These are phyloP conservation scores for Tieghemostelium lacteum DNA, from an alignment of 78 protist species.

Conservation along the genomic window DNA sequence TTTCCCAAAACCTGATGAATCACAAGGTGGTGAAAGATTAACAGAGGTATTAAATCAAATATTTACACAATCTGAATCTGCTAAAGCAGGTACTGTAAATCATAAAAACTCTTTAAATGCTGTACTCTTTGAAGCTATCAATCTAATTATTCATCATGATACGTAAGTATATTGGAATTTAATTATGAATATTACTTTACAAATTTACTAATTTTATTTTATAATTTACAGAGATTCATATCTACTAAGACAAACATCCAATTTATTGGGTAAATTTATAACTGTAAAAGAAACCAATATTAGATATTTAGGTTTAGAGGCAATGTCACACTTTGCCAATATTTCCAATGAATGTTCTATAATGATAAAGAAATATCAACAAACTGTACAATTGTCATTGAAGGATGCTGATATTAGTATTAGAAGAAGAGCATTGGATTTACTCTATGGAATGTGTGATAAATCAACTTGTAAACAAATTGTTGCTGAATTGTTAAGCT, in stretches of 20 bases:
- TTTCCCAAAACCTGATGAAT: constrained; percentile 90
- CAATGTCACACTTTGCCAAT: constrained; percentile 73
- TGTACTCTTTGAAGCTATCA: constrained; percentile 95
- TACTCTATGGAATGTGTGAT: constrained; percentile 96
- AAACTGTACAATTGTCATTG: constrained; percentile 75
- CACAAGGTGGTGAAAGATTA: constrained; percentile 24
- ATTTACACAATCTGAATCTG: constrained; percentile 83
- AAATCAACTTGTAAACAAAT: constrained; percentile 75
- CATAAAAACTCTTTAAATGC: constrained; percentile 92
- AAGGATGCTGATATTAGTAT: constrained; percentile 90
- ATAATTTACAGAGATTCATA: constrained; percentile 64
- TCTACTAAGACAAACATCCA: constrained; percentile 69
- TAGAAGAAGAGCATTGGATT: constrained; percentile 94
- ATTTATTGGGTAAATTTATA: constrained; percentile 88
- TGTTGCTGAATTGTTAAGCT: constrained; percentile 92
- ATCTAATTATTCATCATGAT: constrained; percentile 87
- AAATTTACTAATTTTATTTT: constrained; percentile 1
- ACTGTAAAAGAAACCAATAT: constrained; percentile 92
- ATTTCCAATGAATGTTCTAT: constrained; percentile 64
- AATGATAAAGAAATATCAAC: constrained; percentile 78
- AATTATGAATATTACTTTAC: background rate
- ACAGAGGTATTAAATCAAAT: constrained; percentile 79
- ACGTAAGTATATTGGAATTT: constrained; percentile 22
- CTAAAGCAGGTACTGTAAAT: constrained; percentile 82
- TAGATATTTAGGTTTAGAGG: constrained; percentile 94